Percentiles rank a stretch among this genome's conserved stretches.
Conservation (phyloP, 179 eudicot species). For the Camellia oleifera region DNA sequence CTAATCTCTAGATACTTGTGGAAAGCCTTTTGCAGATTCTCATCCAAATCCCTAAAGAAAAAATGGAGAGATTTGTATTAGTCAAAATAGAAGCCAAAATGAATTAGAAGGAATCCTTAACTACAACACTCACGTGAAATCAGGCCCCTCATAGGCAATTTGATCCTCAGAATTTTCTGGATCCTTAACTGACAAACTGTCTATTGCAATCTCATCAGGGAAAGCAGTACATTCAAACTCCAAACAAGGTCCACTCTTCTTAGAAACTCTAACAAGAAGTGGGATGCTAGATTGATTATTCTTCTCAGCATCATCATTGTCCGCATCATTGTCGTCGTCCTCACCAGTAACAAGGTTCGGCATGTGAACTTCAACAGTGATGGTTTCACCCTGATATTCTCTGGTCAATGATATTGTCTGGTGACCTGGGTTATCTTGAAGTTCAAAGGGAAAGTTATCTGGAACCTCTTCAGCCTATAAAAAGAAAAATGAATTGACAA, state of each 20-base stretch:
- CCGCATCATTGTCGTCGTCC: conserved; percentile 43
- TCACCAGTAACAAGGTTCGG: conserved; percentile 64
- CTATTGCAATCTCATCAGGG: conserved; percentile 75
- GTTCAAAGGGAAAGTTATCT: conserved; percentile 53
- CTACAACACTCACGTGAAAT: conserved; percentile 59
- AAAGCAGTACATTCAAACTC: conserved; percentile 70
- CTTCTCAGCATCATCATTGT: conserved; percentile 27
- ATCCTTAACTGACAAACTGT: conserved; percentile 54
- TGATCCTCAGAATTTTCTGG: conserved; percentile 54
- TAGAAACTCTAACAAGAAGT: conserved; percentile 57
- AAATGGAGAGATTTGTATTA: not conserved
- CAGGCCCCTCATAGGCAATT: conserved; percentile 86
- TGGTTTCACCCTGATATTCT: conserved; percentile 63
- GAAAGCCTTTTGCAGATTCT: conserved; percentile 91
- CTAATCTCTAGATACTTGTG: conserved; percentile 81
- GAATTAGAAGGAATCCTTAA: not conserved
- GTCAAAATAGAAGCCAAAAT: not conserved
- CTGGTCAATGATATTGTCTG: conserved; percentile 60
- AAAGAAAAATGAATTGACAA: not conserved
- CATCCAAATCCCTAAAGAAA: conserved; percentile 78
- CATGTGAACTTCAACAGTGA: conserved; percentile 65
- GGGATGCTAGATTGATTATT: conserved; percentile 46
- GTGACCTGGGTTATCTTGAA: conserved; percentile 62
- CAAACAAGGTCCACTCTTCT: conserved; percentile 47
- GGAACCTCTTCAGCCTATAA: conserved; percentile 53